These are phyloP conservation scores for Datura wrightii DNA, from an alignment of 257 asterid species.

Conservation along the genomic window DNA sequence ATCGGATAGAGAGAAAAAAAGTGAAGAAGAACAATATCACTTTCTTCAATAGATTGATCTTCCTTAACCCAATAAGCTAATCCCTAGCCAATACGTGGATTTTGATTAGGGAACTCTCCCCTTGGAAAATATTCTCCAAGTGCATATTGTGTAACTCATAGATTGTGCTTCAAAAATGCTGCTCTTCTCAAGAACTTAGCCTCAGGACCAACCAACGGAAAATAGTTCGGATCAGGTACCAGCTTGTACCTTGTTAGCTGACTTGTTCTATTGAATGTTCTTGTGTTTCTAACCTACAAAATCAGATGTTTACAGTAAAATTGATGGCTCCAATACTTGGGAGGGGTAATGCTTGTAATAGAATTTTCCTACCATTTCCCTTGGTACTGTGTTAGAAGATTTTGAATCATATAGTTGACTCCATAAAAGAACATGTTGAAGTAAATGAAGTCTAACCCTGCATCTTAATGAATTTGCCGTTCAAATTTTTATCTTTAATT, in stretches of 20 bases:
- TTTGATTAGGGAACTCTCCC: slow-evolving; percentile 97
- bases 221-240: slow-evolving; percentile 87
- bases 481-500: too few relatives aligned
- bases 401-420: not conserved
- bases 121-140: too few relatives aligned
- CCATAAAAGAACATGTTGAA: not conserved
- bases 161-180: slow-evolving; percentile 84
- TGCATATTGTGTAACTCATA: too few relatives aligned
- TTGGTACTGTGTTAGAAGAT: not conserved
- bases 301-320: slow-evolving; percentile 18
- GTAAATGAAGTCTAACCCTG: not conserved
- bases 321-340: not conserved
- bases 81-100: slow-evolving; percentile 94
- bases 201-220: slow-evolving; percentile 89
- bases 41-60: slow-evolving; percentile 84
- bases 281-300: too few relatives aligned
- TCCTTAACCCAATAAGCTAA: slow-evolving; percentile 89
- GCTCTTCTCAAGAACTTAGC: slow-evolving; percentile 96
- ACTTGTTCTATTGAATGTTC: too few relatives aligned
- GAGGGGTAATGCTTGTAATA: not conserved
- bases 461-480: not conserved
- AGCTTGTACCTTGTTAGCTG: slow-evolving; percentile 85
- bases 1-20: too few relatives aligned
- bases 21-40: slow-evolving; percentile 85
- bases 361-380: not conserved